Percentiles rank a stretch among this genome's conserved stretches.
These are phyloP conservation scores for Suillus subaureus DNA, from an alignment of 768 basidiomycete species.

Conservation along the genomic window DNA sequence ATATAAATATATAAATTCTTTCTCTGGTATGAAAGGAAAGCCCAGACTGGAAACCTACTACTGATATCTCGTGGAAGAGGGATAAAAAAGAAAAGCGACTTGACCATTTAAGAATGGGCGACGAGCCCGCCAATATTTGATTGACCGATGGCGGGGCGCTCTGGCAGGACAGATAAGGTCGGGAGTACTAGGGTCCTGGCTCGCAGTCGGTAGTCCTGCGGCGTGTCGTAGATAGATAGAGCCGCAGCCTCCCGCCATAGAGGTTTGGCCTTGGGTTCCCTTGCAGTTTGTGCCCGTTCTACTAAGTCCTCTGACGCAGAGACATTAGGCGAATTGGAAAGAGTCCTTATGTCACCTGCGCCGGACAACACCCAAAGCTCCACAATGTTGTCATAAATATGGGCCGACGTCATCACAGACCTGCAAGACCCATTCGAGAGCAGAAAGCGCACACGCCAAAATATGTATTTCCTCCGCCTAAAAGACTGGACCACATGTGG, in stretches of 20 bases:
- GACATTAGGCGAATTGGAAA: not conserved
- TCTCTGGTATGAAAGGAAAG: not conserved
- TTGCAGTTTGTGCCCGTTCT: no score
- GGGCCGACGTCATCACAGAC: not conserved
- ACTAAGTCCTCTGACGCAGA: not conserved
- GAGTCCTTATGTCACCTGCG: not conserved
- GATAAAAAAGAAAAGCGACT: not conserved
- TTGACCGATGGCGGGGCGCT: no score
- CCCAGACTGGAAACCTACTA: not conserved
- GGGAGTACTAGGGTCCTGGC: no score
- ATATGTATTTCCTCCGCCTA: not conserved
- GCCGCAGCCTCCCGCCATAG: no score
- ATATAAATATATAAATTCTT: no score
- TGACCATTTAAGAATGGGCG: not conserved
- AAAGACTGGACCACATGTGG: not conserved
- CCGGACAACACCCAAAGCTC: not conserved
- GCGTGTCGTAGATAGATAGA: no score
- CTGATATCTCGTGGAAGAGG: slow-evolving; percentile 1
- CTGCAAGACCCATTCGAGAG: not conserved
- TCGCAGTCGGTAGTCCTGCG: no score
- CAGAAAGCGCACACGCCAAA: not conserved
- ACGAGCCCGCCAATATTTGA: no score
- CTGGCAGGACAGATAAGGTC: no score
- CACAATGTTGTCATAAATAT: not conserved
- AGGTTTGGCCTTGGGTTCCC: no score